phyloP scores from a whole-genome alignment of 129 eudicot species.

The Lactuca sativa region DNA sequence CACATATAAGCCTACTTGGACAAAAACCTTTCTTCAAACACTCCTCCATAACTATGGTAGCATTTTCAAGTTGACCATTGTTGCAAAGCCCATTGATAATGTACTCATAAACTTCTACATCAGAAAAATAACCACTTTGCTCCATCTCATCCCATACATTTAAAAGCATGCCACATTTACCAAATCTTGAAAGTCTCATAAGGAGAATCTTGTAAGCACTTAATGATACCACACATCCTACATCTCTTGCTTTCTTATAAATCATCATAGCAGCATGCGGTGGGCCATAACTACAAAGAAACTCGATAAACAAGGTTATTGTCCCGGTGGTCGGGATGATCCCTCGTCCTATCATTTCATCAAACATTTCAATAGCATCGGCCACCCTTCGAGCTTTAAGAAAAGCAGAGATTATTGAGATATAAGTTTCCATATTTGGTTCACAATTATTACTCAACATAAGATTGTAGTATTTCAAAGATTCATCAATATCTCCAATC shows the following conservation, averaged over 20 bases:
- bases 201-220: slow-evolving; percentile 72
- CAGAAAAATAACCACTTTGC: slow-evolving; percentile 63
- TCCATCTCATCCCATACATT: slow-evolving; percentile 85
- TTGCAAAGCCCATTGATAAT: slow-evolving; percentile 79
- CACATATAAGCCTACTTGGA: slow-evolving; percentile 71
- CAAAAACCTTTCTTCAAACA: slow-evolving; percentile 69
- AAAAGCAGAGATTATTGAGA: slow-evolving; percentile 45
- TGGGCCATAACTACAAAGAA: slow-evolving; percentile 68
- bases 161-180: slow-evolving; percentile 85
- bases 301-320: slow-evolving; percentile 54
- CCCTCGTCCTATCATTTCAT: slow-evolving; percentile 60
- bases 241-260: slow-evolving; percentile 64
- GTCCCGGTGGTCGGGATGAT: slow-evolving; percentile 61
- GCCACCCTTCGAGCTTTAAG: slow-evolving; percentile 71
- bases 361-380: slow-evolving; percentile 81
- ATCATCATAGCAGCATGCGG: slow-evolving; percentile 89
- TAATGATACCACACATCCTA: slow-evolving; percentile 54
- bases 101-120: slow-evolving; percentile 74
- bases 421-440: slow-evolving; percentile 63
- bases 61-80: slow-evolving; percentile 86
- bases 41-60: slow-evolving; percentile 71
- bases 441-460: slow-evolving; percentile 52
- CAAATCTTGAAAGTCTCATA: slow-evolving; percentile 71
- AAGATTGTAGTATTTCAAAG: slow-evolving; percentile 54
- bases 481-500: slow-evolving; percentile 53